Base-by-base conservation (phyloP, 2,329 filamentous ascomycete species). In the Cercospora sp. region DNA sequence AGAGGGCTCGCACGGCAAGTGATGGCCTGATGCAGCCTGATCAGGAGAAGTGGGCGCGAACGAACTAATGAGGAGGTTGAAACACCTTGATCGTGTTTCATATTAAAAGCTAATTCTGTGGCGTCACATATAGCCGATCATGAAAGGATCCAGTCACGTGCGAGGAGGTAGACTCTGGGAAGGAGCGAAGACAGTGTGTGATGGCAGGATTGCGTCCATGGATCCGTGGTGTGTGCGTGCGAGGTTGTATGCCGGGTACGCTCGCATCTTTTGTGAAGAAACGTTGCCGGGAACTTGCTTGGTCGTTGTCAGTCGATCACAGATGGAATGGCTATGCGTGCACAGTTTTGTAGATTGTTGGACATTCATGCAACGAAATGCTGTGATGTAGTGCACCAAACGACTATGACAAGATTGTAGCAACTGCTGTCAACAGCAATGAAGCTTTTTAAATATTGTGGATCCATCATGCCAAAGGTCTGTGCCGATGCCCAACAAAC, bases 391-490 rank as follows among this genome's bases (percentile, higher is more conserved):
- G 10, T 5, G 42, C 42, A 48, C 42, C 13, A 13, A 7, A 31
- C 26, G 53, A 53, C 40, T 63, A 20, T 12, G 31, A 51, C 60
- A 13, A 62, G 40, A 48, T n/a, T 23, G 26, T 26, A 62, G 36
- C 48, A 33, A 5, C 33, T 55, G 60, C 60, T 31, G 60, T 63
- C 60, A 63, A 63, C 60, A 63, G 60, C 60, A 63, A 48, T 12
- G 6, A 20, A 51, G 42, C 45, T 51, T 20, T 51, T 13, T 8
- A 23, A 51, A 48, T 12, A 51, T 23, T 23, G 45, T 51, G 18
- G 18, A 48, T 12, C n/a, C 42, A 48, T 48, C 42, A 18, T 51
- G 45, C 16, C 45, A 51, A 23, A 20, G 36, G 36, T 20, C 18
- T 51, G 45, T 51, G 45, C 45, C 45, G 20, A 13, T 51, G 20